A percentile compares a stretch with the other conserved stretches of the same genome.
Conservation (phyloP, 306 rosid genomes). For the Rubus idaeus region DNA sequence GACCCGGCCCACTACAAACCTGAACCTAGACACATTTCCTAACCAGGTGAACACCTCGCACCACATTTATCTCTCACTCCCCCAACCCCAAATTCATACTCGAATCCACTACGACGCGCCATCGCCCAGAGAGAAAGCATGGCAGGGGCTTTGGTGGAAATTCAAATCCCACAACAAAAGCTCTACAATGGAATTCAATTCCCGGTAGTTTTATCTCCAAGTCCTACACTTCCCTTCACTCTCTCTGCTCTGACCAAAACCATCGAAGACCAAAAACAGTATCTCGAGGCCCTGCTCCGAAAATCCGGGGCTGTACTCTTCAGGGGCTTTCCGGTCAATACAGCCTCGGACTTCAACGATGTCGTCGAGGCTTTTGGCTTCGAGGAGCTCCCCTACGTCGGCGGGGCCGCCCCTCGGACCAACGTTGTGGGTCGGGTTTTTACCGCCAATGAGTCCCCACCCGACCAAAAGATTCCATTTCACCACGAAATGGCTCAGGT, state of each 20-base stretch:
- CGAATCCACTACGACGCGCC: not conserved
- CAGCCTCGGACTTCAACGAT: constrained; percentile 74
- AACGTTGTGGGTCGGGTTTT: constrained; percentile 78
- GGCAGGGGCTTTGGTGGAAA: constrained; percentile 36
- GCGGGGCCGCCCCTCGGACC: constrained; percentile 83
- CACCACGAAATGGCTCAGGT: constrained; percentile 95
- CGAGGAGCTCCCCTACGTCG: constrained; percentile 85
- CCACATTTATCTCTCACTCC: not conserved
- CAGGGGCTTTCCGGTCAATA: constrained; percentile 50
- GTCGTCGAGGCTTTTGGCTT: constrained; percentile 72
- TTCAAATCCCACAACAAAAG: constrained; percentile 60
- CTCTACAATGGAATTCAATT: constrained; percentile 46
- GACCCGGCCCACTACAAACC: not conserved
- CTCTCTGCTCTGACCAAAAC: constrained; percentile 32
- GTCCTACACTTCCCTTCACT: constrained; percentile 15
- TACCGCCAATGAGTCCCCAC: constrained; percentile 90
- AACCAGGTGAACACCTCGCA: not conserved
- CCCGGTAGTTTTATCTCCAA: constrained; percentile 46
- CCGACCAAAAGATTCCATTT: constrained; percentile 84
- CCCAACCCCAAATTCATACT: not conserved
- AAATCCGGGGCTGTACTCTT: constrained; percentile 69
- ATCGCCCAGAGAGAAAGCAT: not conserved
- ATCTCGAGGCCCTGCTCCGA: constrained; percentile 49
- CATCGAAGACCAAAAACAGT: constrained; percentile 45
- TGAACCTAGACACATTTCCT: not conserved